Conservation (phyloP, 225 moss, liverwort and hornwort species). For the Marchantia paleacea region DNA sequence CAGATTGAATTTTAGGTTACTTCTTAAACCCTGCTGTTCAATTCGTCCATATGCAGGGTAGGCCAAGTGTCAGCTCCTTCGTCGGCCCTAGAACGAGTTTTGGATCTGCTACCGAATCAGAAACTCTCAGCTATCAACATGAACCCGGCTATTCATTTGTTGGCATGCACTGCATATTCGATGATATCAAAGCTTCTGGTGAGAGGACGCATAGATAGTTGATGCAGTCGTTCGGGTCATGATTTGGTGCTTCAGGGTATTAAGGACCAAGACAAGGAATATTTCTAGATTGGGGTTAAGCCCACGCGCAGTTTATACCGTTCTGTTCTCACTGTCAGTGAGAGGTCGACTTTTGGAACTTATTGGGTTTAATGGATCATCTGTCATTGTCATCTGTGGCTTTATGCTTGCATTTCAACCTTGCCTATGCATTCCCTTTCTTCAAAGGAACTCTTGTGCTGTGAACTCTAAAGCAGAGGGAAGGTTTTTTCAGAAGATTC, state of each 20-base stretch:
- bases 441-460: too few relatives aligned
- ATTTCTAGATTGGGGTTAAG: neutral
- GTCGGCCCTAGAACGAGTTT: conserved; percentile 41
- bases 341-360: neutral
- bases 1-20: neutral
- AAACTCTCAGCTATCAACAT: conserved; percentile 33
- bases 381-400: neutral
- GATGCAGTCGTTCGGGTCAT: neutral
- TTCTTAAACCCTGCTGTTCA: neutral
- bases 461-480: too few relatives aligned
- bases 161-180: conserved; percentile 97
- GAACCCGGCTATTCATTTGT: conserved; percentile 96
- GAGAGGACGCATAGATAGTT: neutral
- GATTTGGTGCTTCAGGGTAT: neutral
- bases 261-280: neutral
- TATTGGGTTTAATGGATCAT: neutral
- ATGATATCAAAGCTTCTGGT: conserved; percentile 86
- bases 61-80: conserved; percentile 43
- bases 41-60: conserved; percentile 31
- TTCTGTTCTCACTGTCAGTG: neutral
- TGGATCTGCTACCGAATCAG: conserved; percentile 45
- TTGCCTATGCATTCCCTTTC: too few relatives aligned
- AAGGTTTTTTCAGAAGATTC: too few relatives aligned
- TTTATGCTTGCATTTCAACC: neutral
- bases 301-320: too few relatives aligned